Base-by-base conservation (phyloP, 2,329 filamentous ascomycete species). In the Penicillium concentricum region DNA sequence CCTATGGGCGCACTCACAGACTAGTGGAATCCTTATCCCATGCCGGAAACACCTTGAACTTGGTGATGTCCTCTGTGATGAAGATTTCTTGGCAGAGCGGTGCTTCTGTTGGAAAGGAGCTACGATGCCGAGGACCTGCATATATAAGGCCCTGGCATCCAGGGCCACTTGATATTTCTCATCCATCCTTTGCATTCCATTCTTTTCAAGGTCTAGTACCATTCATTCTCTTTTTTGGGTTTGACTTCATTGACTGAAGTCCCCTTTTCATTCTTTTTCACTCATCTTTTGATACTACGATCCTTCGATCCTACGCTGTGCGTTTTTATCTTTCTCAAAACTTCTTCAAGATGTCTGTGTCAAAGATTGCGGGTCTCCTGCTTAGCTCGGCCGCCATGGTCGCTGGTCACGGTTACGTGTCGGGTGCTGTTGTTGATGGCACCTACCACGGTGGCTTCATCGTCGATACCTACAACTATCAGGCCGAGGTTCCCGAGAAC, bases 361-460 rank as follows among this genome's bases (percentile, higher is more conserved):
- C 70, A 56, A 73, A 71, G 64, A 65, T 71, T 60, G 62, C 68
- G 61, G 68, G 64, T 63, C 42, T 71, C 38, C 49, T 72, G 52
- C 67, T 76, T 56, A 67, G 67, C 46, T 71, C 74, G 41, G 64
- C 72, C 58, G 68, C 72, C 45, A 62, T 72, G 57, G 74, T 73
- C 46, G 67, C 71, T 54, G 75, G 72, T 46, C 75, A 78, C 61
- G 75, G 75, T 46, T 73, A 67, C 48, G 73, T 77, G 20, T 60
- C 62, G 9, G 71, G 69, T 54, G 71, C 72, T 46, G 64, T 74
- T 38, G 67, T 72, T 51, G 73, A 72, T 46, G 72, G 71, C 38
- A 59, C 60, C 32, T 74, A 69, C 63, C 72, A 77, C 55, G 63
- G 65, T 26, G 79, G 79, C 41, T 81, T 76, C 67, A 64, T 78